Percentiles rank a stretch among this genome's conserved stretches.
These are phyloP conservation scores for Azolla pinnata DNA, from an alignment of 75 land plant species.

Conservation along the genomic window DNA sequence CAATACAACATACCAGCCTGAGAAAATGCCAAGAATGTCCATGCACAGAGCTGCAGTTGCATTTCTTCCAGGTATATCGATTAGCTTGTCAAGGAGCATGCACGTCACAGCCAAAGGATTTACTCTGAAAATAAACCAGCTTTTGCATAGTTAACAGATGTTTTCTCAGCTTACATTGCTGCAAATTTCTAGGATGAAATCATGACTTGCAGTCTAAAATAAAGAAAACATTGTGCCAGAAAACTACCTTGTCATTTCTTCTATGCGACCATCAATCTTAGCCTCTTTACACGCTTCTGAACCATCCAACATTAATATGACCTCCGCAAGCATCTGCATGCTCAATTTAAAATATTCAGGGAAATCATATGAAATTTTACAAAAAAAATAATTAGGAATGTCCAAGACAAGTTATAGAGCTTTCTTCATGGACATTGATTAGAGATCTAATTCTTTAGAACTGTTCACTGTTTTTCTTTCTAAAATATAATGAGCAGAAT, in stretches of 20 bases:
- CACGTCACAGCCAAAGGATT: slow-evolving; percentile 18
- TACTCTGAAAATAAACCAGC: slow-evolving; percentile 12
- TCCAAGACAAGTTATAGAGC: not conserved
- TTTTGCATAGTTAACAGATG: too few relatives aligned
- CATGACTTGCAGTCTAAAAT: too few relatives aligned
- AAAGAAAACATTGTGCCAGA: not conserved
- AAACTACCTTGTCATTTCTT: slow-evolving; percentile 11
- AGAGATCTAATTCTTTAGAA: not conserved
- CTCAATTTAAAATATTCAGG: not conserved
- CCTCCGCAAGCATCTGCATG: slow-evolving; percentile 19
- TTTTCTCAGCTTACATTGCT: too few relatives aligned
- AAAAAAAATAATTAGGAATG: not conserved
- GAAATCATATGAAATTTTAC: not conserved
- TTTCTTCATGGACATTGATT: not conserved
- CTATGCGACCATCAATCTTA: slow-evolving; percentile 23
- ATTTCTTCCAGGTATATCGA: slow-evolving; percentile 13
- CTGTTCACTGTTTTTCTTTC: not conserved
- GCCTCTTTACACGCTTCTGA: slow-evolving; percentile 14
- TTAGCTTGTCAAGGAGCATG: slow-evolving; percentile 12
- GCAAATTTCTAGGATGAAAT: too few relatives aligned
- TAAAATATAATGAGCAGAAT: not conserved
- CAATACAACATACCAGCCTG: slow-evolving; percentile 21
- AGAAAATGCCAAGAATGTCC: slow-evolving; percentile 15
- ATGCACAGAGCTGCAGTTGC: slow-evolving; percentile 17
- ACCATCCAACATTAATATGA: slow-evolving; percentile 15